phyloP scores from a whole-genome alignment of 1,139 yeast species.

The Martiniozyma asiatica region DNA sequence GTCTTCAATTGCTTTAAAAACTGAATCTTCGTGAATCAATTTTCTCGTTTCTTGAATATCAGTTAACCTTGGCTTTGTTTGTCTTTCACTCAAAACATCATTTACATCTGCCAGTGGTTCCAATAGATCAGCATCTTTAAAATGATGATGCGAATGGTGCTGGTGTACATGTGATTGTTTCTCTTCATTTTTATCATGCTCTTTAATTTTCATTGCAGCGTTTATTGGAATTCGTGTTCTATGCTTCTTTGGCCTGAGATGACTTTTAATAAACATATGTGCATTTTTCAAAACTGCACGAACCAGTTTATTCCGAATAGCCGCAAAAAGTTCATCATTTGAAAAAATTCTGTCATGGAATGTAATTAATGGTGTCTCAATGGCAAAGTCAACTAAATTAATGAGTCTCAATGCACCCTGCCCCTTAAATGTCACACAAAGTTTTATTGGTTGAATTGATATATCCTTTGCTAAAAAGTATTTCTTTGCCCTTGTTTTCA shows the following conservation, averaged over 20 bases:
- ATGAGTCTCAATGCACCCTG: conserved; percentile 53
- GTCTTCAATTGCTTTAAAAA: conserved; percentile 6
- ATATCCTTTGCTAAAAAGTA: conserved; percentile 35
- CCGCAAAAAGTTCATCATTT: conserved; percentile 54
- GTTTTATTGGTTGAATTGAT: conserved; percentile 37
- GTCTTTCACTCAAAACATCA: neutral
- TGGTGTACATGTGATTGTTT: too few relatives aligned
- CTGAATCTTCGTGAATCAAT: conserved; percentile 4
- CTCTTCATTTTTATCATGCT: neutral
- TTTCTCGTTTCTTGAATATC: conserved; percentile 1
- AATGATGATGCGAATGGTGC: conserved; percentile 3
- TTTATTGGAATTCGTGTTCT: neutral
- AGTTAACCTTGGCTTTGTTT: conserved; percentile 1
- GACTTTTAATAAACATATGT: conserved; percentile 72
- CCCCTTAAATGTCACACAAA: conserved; percentile 69
- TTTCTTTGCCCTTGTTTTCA: conserved; percentile 51
- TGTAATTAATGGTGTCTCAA: conserved; percentile 53
- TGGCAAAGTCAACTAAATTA: conserved; percentile 58
- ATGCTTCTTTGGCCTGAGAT: conserved; percentile 17
- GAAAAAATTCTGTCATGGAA: conserved; percentile 70
- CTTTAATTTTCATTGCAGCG: neutral
- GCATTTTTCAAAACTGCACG: conserved; percentile 61
- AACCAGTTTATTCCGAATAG: conserved; percentile 56
- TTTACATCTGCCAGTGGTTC: conserved; percentile 12
- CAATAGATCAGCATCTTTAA: conserved; percentile 17